Evolutionary conservation across 345 rosid species (phyloP), one percentile per base, ranked within the genome.

Genomic region (Melaleuca alternifolia): DNA sequence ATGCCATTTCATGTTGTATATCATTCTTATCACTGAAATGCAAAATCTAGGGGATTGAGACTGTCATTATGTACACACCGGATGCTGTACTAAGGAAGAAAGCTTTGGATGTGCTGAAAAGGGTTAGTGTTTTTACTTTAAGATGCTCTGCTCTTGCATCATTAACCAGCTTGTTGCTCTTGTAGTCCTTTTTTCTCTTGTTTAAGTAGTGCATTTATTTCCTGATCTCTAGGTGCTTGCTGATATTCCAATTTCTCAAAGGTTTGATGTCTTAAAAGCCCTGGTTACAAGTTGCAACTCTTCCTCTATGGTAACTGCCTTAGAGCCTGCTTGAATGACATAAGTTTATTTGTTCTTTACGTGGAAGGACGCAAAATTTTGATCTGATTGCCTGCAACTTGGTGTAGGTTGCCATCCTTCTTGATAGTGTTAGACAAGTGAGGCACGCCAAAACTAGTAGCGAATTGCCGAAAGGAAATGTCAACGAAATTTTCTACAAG

Each of bases 241-340:
- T 90, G 97, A 96, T 90, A 89, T 92, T 90, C 99, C 99, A 87
- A 83, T 85, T 88, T 76, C 94, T 86, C 90, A 91, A 89, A 94
- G 94, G 89, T 87, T 87, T 82, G 94, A 95, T 88, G 86, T 96
- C 85, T 84, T 96, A 75, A 91, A 91, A 88, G 95, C 97, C 75
- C 87, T 94, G 89, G 90, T 97, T 85, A 88, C 86, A 57, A 91
- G 91, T 83, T 89, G 92, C 65, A 88, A 90, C 84, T 95, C 98
- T 82, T 89, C 99, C 79, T 92, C 99, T 56, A 94, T 97, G 99
- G 99, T 97, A 93, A 91, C 89, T 84, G 54, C 61, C 30, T 85
- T 54, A 50, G 48, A 84, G 52, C 44, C 57, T 37, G 88, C 30
- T 62, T 59, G 50, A 51, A 50, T 20, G 48, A 71, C 79, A 71